Evolutionary conservation across 2,329 filamentous ascomycete genomes (phyloP).

Genomic region (Sporothrix phasma): DNA sequence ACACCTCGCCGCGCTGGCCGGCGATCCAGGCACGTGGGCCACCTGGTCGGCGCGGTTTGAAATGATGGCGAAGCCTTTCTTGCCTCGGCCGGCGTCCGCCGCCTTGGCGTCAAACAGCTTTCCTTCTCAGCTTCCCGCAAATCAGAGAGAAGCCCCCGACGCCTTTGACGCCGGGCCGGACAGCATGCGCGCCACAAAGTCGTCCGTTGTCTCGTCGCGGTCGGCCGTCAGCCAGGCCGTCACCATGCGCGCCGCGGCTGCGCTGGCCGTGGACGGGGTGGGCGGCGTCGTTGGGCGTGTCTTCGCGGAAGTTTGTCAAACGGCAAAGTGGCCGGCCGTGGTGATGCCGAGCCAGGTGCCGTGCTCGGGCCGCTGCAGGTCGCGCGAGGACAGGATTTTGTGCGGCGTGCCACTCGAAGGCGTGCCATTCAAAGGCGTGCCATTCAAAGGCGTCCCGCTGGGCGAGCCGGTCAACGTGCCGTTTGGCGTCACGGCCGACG

Average conservation of each 20-base stretch:
- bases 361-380: conserved; percentile 50
- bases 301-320: conserved; percentile 60
- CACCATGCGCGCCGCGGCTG: conserved; percentile 54
- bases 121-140: conserved; percentile 47
- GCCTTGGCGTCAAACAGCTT: conserved; percentile 13
- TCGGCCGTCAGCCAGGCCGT: conserved; percentile 49
- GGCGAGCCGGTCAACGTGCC: neutral
- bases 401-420: conserved; percentile 8
- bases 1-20: conserved; percentile 38
- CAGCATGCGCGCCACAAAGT: conserved; percentile 44
- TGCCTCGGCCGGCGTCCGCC: conserved; percentile 6
- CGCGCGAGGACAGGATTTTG: conserved; percentile 48
- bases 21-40: conserved; percentile 49
- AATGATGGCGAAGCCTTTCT: conserved; percentile 47
- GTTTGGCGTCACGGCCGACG: conserved; percentile 9
- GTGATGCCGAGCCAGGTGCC: conserved; percentile 60
- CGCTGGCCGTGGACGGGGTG: conserved; percentile 45
- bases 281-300: conserved; percentile 35
- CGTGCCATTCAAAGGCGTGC: neutral
- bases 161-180: conserved; percentile 44
- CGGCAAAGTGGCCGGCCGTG: conserved; percentile 48
- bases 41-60: conserved; percentile 48
- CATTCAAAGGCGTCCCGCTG: neutral
- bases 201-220: conserved; percentile 36
- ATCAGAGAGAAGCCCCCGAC: conserved; percentile 58